Conservation (phyloP, 805 yeast species). For the Hanseniaspora thailandica region DNA sequence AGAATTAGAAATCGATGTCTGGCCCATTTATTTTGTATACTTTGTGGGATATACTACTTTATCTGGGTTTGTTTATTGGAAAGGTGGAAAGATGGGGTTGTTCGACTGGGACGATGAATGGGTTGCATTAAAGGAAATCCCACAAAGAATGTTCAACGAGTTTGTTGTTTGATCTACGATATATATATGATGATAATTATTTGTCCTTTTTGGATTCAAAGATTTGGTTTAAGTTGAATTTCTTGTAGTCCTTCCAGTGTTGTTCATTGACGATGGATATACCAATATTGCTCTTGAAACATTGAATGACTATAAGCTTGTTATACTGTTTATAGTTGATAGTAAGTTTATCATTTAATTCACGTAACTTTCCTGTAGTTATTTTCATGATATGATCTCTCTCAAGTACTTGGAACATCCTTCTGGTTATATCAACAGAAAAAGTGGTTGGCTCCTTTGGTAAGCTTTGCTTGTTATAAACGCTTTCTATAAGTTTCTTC, state of each 20-base stretch:
- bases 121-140: conserved; percentile 5
- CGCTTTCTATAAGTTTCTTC: conserved; percentile 42
- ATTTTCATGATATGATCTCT: conserved; percentile 62
- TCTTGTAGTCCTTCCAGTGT: conserved; percentile 39
- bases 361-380: conserved; percentile 49
- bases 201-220: conserved; percentile 35
- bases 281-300: conserved; percentile 81
- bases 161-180: neutral
- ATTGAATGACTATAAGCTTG: conserved; percentile 68
- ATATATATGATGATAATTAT: neutral
- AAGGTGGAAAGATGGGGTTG: conserved; percentile 14
- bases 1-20: conserved; percentile 9
- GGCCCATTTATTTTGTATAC: conserved; percentile 12
- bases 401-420: conserved; percentile 66
- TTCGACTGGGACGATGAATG: conserved; percentile 14
- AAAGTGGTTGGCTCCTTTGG: conserved; percentile 36
- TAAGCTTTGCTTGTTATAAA: conserved; percentile 63
- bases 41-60: conserved; percentile 9
- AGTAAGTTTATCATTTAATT: neutral
- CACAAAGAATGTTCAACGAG: conserved; percentile 8
- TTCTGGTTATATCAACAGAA: conserved; percentile 67
- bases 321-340: conserved; percentile 46
- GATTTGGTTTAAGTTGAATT: conserved; percentile 74
- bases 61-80: conserved; percentile 12
- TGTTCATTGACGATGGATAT: conserved; percentile 67